A percentile compares a stretch with the other conserved stretches of the same genome.
These are phyloP conservation scores for Boletus bicolor DNA, from an alignment of 768 basidiomycete species.

Conservation along the genomic window DNA sequence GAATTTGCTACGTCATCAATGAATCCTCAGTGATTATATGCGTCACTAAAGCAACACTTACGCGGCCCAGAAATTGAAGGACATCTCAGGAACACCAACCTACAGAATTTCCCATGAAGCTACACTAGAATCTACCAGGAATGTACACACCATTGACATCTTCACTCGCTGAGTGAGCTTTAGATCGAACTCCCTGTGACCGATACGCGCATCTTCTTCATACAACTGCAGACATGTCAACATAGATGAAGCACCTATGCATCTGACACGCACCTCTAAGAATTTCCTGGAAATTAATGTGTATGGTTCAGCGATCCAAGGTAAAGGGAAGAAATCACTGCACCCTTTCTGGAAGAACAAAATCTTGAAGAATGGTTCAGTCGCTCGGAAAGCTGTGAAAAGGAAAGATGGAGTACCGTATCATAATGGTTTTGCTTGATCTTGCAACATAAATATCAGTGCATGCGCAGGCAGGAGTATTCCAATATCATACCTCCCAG, in stretches of 20 bases:
- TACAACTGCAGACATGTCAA: constrained; percentile 52
- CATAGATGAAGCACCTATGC: neutral
- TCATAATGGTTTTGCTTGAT: constrained; percentile 99
- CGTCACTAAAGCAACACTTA: constrained; percentile 37
- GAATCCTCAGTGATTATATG: constrained; percentile 4
- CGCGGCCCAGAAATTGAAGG: constrained; percentile 93
- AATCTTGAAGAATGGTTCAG: constrained; percentile 43
- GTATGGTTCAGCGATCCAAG: neutral
- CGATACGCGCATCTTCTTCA: constrained; percentile 91
- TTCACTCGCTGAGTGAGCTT: constrained; percentile 91
- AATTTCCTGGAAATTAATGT: constrained; percentile 61
- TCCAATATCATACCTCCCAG: constrained; percentile 55
- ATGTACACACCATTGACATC: constrained; percentile 89
- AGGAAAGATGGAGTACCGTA: constrained; percentile 50
- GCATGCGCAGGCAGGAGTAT: neutral
- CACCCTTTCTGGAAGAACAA: constrained; percentile 99
- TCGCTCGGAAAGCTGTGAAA: constrained; percentile 10
- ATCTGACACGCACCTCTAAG: constrained; percentile 51
- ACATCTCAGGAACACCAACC: constrained; percentile 94
- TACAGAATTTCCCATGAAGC: constrained; percentile 26
- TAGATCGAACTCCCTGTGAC: constrained; percentile 92
- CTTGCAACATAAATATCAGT: constrained; percentile 37
- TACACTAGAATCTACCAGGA: neutral
- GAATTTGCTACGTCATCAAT: constrained; percentile 56
- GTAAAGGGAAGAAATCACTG: constrained; percentile 6